phyloP scores from a whole-genome alignment of 2,329 filamentous ascomycete genomes.

The Fusarium sarcochroum region DNA sequence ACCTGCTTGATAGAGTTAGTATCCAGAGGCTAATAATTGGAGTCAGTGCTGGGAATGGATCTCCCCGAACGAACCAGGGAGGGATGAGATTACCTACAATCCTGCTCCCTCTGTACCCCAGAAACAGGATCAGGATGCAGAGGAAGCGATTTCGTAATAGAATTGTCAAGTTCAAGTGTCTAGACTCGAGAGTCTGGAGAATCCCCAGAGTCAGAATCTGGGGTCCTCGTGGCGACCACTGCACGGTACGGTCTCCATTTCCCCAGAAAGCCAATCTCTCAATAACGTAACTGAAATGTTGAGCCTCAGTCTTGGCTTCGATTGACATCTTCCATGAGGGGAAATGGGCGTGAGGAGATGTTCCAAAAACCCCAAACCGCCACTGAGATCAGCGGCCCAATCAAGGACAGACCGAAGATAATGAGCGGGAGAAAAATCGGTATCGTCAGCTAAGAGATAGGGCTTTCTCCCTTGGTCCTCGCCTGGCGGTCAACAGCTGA shows the following conservation, averaged over 20 bases:
- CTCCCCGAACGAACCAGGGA: constrained; percentile 27
- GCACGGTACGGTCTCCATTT: constrained; percentile 26
- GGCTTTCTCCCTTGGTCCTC: constrained; percentile 2
- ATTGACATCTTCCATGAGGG: constrained; percentile 23
- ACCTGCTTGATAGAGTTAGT: constrained; percentile 38
- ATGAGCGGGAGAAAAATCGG: constrained; percentile 3
- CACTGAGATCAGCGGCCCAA: constrained; percentile 31
- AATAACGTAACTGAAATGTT: constrained; percentile 18
- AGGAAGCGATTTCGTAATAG: constrained; percentile 43
- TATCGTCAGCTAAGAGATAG: constrained; percentile 23
- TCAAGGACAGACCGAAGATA: constrained; percentile 44
- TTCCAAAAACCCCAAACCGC: constrained; percentile 15
- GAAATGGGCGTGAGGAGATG: constrained; percentile 36
- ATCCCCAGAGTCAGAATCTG: constrained; percentile 31
- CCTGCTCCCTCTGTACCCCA: constrained; percentile 29
- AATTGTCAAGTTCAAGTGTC: constrained; percentile 28
- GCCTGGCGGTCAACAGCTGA: constrained; percentile 20
- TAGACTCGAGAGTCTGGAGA: constrained; percentile 38
- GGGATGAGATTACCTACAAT: constrained; percentile 27
- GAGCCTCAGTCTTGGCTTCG: constrained; percentile 28
- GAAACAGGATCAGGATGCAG: constrained; percentile 26
- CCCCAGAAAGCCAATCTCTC: constrained; percentile 40
- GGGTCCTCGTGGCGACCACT: constrained; percentile 27
- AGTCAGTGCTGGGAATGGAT: constrained; percentile 32
- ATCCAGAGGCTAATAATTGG: constrained; percentile 40